These are phyloP conservation scores for Solanum ossicruentum DNA, from an alignment of 257 asterid species.

Conservation along the genomic window DNA sequence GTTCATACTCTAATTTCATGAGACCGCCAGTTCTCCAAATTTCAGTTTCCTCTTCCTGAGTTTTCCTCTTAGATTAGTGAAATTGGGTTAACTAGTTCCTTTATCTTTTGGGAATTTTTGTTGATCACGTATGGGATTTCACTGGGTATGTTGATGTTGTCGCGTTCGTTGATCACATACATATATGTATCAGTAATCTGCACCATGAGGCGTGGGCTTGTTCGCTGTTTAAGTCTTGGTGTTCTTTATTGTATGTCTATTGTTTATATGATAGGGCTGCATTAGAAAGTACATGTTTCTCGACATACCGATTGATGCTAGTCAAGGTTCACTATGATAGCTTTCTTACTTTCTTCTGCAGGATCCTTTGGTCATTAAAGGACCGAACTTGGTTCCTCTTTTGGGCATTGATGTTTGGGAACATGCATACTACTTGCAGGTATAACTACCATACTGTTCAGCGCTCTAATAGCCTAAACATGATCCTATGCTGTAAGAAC, in stretches of 20 bases:
- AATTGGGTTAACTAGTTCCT: neutral
- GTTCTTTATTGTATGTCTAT: neutral
- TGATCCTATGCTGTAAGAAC: neutral
- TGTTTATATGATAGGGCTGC: neutral
- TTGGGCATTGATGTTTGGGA: slow-evolving; percentile 85
- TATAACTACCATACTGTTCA: neutral
- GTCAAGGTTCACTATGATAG: neutral
- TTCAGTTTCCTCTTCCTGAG: neutral
- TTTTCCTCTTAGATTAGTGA: neutral
- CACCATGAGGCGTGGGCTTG: neutral
- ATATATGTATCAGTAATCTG: neutral
- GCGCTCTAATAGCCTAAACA: neutral
- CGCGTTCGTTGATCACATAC: neutral
- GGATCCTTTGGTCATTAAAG: slow-evolving; percentile 70
- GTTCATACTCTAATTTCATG: neutral
- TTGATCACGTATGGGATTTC: neutral
- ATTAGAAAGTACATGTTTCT: neutral
- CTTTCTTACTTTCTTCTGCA: slow-evolving; percentile 1
- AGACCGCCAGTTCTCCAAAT: neutral
- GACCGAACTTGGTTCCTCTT: slow-evolving; percentile 52
- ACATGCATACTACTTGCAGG: slow-evolving; percentile 84
- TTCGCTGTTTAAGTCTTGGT: neutral
- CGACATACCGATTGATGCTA: neutral
- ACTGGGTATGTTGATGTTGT: no score
- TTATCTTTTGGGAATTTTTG: neutral